Base-by-base conservation (phyloP, 352 stramenopile genomes). In the Plasmopara muralis region DNA sequence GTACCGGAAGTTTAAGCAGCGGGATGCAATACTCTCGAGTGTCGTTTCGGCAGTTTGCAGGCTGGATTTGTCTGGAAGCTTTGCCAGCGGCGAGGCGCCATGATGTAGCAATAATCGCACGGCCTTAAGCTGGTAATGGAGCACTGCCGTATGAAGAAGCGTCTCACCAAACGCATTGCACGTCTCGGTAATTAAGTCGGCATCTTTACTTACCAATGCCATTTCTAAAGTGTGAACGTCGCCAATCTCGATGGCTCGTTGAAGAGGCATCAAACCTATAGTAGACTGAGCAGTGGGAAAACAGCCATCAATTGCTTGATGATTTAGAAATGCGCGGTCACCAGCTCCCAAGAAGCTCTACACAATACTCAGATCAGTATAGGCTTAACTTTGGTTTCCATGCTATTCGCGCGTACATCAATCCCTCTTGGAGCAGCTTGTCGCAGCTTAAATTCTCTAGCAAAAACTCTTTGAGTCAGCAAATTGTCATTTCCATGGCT, bases 81-180 rank as follows among this genome's bases (percentile, higher is more conserved):
- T 62, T 5, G 47, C 42, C 12, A 70, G 65, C 8, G 74, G 62
- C 2, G 70, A 78, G 0, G 74, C 77, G 9, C 73, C 69, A 43
- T 75, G 59, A 25, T 62, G 54, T 12, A 90, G 58, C 39, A 90
- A 60, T 37, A 72, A 55, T 56, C 80, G 74, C 20, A 73, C 75
- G 14, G 80, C 68, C 3, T 51, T 48, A 25, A 77, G 52, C 28
- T 82, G 70, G 10, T 72, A 29, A 44, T 88, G 73, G 15, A 90
- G 62, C 34, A 87, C 77, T 5, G 79, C 79, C 0, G 68, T 80
- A 43, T 90, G 79, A 34, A 90, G 63, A 15, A 87, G 43, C 28
- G 73, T 87, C 53, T 90, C 79, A 29, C 77, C 77, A 40, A 74
- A 63, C n/a, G 56, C 60, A 48, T 82, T 85, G 37, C 64, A 62